These are phyloP conservation scores for Colletotrichum sp. DNA, from an alignment of 2,329 filamentous ascomycete species.

Conservation along the genomic window DNA sequence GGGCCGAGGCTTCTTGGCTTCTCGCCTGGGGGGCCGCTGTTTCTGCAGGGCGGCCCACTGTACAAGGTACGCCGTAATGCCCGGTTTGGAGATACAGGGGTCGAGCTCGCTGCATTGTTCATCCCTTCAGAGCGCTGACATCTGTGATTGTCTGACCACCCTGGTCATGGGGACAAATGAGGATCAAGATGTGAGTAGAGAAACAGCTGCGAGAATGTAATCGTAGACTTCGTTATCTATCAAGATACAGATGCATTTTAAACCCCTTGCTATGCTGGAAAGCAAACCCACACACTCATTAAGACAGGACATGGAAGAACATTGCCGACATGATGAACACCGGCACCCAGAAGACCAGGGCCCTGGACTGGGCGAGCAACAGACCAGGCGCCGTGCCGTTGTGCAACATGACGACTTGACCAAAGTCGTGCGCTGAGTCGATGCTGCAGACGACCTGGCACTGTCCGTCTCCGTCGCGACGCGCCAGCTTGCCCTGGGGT, in stretches of 20 bases:
- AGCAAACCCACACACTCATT: not conserved
- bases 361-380: slow-evolving; percentile 22
- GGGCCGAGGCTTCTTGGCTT: not conserved
- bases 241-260: not conserved
- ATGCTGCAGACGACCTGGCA: slow-evolving; percentile 37
- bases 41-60: not conserved
- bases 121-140: not conserved
- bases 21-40: not conserved
- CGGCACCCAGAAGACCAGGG: slow-evolving; percentile 21
- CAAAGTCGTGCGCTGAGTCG: slow-evolving; percentile 37
- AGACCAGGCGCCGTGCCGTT: slow-evolving; percentile 21
- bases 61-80: not conserved
- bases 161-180: not conserved
- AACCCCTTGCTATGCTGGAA: slow-evolving; percentile 1
- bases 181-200: not conserved
- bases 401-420: slow-evolving; percentile 42
- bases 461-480: slow-evolving; percentile 5
- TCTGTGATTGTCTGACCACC: not conserved
- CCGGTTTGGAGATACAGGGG: not conserved
- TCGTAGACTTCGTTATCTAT: not conserved
- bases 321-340: slow-evolving; percentile 11
- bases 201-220: not conserved
- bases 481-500: not conserved
- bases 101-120: not conserved
- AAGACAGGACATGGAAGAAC: slow-evolving; percentile 30